Evolutionary conservation across 352 stramenopile species (phyloP).

Genomic region (Phytophthora nicotianae): DNA sequence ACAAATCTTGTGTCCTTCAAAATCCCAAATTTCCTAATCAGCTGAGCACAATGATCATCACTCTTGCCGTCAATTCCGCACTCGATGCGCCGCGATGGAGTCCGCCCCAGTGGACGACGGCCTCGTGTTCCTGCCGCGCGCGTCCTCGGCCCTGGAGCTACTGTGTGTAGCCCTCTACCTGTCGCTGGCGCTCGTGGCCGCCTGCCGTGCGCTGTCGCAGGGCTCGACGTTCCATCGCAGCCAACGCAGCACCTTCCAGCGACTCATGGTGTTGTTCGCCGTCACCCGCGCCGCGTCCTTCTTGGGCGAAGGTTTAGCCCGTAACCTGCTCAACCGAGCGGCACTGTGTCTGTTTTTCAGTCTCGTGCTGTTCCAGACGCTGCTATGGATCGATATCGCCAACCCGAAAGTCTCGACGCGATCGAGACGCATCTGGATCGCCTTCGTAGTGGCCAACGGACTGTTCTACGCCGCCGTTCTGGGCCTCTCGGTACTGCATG

Average conservation of each 20-base stretch:
- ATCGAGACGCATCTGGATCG: constrained; percentile 78
- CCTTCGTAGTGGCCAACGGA: constrained; percentile 72
- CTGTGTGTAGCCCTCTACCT: constrained; percentile 72
- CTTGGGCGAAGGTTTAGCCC: constrained; percentile 32
- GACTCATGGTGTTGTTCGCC: constrained; percentile 67
- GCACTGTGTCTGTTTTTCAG: constrained; percentile 87
- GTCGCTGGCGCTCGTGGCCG: constrained; percentile 54
- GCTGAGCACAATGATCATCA: background rate
- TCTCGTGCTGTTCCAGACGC: constrained; percentile 85
- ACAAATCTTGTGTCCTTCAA: background rate
- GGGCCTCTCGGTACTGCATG: constrained; percentile 59
- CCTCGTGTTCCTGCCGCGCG: constrained; percentile 66
- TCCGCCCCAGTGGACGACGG: constrained; percentile 30
- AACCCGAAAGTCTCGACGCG: constrained; percentile 79
- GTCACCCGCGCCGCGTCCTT: constrained; percentile 66
- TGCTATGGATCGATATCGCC: constrained; percentile 88
- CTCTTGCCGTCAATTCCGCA: constrained; percentile 10
- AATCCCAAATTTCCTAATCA: constrained; percentile 3
- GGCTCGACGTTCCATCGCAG: constrained; percentile 40
- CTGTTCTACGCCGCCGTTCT: constrained; percentile 78
- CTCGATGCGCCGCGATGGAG: constrained; percentile 12
- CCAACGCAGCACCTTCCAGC: constrained; percentile 73
- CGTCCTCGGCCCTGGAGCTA: constrained; percentile 49
- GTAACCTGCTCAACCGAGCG: constrained; percentile 71
- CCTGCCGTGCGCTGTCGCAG: constrained; percentile 50